Base-by-base conservation (phyloP, 768 basidiomycete species). In the Suillus clintonianus region DNA sequence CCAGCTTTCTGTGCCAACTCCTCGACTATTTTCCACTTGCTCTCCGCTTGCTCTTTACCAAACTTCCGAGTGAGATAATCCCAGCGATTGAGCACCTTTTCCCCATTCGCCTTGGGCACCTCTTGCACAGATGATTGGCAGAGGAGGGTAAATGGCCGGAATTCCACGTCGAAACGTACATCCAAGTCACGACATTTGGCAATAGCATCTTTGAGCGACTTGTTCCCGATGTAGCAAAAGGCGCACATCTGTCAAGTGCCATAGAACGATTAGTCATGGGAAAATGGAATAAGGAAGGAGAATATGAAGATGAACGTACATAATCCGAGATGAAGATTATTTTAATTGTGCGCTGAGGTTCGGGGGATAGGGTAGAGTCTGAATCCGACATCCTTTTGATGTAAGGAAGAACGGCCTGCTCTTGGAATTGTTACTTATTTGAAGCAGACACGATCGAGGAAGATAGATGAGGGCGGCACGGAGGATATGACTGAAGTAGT, bases 171-270 rank as follows among this genome's bases (percentile, higher is more conserved):
- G 61, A 77, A 77, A 42, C 65, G 68, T 61, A 76, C 36, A 36
- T 76, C 75, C 15, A 80, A 72, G 64, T 72, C 69, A 36, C 55
- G n/a, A 19, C 74, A 76, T 17, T 71, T 74, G 1, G 73, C 64
- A 62, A 80, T 80, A n/a, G 79, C 79, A 24, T 70, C 71, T 9
- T 73, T 67, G 54, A 80, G 72, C 32, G 76, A 70, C 69, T 78
- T 78, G 70, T 74, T 69, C 22, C 70, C 76, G 53, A 81, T 77
- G 69, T 80, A 80, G 55, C 80, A 81, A 64, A 78, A 79, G 50
- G 62, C 64, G 64, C 78, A 79, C 27, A 75, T 64, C 76, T 77
- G 62, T 22, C 30, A 22, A 36, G 27, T 19, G 47, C 24, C 30
- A 10, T 9, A 19, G 5, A 27, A 47, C 22, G 22, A 36, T 32